phyloP scores from a whole-genome alignment of 106 monocot species.

The Allium cepa region DNA sequence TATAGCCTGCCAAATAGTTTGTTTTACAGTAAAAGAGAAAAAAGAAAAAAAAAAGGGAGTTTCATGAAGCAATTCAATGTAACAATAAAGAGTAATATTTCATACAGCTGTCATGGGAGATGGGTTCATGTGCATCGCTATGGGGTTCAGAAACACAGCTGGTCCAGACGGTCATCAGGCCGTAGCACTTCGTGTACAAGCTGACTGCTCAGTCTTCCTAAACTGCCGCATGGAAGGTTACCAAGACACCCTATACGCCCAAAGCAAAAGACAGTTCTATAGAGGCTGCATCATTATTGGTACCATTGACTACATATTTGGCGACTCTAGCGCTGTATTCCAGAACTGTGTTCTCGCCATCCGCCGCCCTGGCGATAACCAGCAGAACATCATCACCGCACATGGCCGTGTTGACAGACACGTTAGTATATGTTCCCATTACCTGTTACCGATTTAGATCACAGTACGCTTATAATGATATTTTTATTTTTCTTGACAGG shows the following conservation, averaged over 20 bases:
- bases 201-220: conserved; percentile 61
- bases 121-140: conserved; percentile 40
- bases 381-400: conserved; percentile 75
- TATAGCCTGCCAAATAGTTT: background rate
- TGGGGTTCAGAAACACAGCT: conserved; percentile 73
- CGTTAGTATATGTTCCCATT: too few relatives aligned
- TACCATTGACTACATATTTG: conserved; percentile 94
- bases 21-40: too few relatives aligned
- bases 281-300: conserved; percentile 72
- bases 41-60: too few relatives aligned
- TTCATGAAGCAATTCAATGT: too few relatives aligned
- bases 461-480: too few relatives aligned
- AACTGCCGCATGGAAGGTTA: conserved; percentile 61
- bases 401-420: conserved; percentile 52
- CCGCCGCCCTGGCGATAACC: conserved; percentile 58
- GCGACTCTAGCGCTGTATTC: conserved; percentile 75
- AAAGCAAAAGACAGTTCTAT: conserved; percentile 70
- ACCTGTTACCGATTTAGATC: too few relatives aligned
- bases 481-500: background rate
- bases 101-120: conserved; percentile 29
- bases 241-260: conserved; percentile 81
- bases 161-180: conserved; percentile 64
- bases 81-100: too few relatives aligned
- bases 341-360: conserved; percentile 62
- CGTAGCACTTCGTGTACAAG: conserved; percentile 49